A percentile compares a stretch with the other conserved stretches of the same genome.
These are phyloP conservation scores for Albizia julibrissin DNA, from an alignment of 306 rosid species.

Conservation along the genomic window DNA sequence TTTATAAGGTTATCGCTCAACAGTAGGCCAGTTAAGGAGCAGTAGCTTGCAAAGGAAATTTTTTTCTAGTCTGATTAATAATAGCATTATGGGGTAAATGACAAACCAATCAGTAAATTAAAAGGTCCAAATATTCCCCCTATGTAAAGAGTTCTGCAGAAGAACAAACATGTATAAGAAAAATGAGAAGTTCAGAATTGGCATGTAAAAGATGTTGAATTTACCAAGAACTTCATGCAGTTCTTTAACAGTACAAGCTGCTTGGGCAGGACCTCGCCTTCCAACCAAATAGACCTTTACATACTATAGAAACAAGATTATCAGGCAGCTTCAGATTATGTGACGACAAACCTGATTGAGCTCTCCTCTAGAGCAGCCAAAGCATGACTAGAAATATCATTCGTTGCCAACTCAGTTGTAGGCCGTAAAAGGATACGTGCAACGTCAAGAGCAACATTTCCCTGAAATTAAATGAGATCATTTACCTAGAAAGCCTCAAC, in stretches of 20 bases:
- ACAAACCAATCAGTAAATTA: not conserved
- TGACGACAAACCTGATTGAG: conserved; percentile 66
- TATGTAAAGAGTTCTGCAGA: conserved; percentile 18
- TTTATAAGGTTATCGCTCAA: conserved; percentile 4
- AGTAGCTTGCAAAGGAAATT: conserved; percentile 28
- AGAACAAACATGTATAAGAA: not conserved
- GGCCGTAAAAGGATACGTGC: conserved; percentile 88
- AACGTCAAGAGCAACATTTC: no score
- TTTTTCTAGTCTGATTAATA: conserved; percentile 15
- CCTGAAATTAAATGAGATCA: no score
- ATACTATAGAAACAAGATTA: not conserved
- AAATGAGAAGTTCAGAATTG: not conserved
- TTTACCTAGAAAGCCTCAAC: conserved; percentile 22
- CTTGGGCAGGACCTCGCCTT: conserved; percentile 97
- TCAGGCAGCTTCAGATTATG: conserved; percentile 13
- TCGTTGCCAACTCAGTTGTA: conserved; percentile 65
- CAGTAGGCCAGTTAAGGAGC: conserved; percentile 10
- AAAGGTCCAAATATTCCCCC: not conserved
- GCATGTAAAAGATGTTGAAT: conserved; percentile 24
- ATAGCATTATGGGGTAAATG: not conserved
- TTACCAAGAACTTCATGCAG: conserved; percentile 92
- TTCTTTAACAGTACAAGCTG: conserved; percentile 95
- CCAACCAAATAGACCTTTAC: conserved; percentile 91
- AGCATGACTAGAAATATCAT: conserved; percentile 86
- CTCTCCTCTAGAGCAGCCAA: conserved; percentile 78